phyloP scores from a whole-genome alignment of 1,284 basidiomycete species.

The Pseudozyma hubeiensis region DNA sequence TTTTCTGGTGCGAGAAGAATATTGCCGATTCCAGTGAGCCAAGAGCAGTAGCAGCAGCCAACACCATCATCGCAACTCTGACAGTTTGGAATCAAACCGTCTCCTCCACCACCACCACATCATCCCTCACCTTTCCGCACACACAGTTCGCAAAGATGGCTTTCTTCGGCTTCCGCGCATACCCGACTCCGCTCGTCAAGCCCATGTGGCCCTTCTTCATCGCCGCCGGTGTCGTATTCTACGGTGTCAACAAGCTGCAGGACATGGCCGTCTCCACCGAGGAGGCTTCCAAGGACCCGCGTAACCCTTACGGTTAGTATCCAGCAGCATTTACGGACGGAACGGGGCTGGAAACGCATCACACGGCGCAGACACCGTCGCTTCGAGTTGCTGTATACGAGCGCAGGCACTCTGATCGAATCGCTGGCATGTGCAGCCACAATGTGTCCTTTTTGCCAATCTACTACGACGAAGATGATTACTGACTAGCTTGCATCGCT shows the following conservation, averaged over 20 bases:
- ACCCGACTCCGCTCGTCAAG: constrained; percentile 66
- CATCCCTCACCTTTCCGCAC: neutral
- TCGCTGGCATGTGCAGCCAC: constrained; percentile 2
- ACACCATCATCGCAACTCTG: constrained; percentile 27
- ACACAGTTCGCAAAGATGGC: constrained; percentile 45
- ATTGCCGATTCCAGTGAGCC: neutral
- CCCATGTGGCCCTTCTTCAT: constrained; percentile 66
- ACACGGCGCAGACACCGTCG: neutral
- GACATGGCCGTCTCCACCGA: constrained; percentile 56
- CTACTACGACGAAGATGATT: neutral
- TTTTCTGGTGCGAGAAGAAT: constrained; percentile 38
- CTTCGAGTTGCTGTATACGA: neutral
- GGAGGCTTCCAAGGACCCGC: constrained; percentile 65
- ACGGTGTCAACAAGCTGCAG: constrained; percentile 63
- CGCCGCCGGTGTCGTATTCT: constrained; percentile 62
- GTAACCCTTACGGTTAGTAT: constrained; percentile 66
- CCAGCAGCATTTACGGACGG: neutral
- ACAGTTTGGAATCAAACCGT: neutral
- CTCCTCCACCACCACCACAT: constrained; percentile 7
- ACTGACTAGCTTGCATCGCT: neutral
- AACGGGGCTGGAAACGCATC: neutral
- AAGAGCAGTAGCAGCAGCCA: neutral
- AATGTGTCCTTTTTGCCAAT: no score
- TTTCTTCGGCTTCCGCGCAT: constrained; percentile 65
- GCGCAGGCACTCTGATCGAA: neutral